Conservation (phyloP, 2,329 filamentous ascomycete species). For the Hypocreales sp. region DNA sequence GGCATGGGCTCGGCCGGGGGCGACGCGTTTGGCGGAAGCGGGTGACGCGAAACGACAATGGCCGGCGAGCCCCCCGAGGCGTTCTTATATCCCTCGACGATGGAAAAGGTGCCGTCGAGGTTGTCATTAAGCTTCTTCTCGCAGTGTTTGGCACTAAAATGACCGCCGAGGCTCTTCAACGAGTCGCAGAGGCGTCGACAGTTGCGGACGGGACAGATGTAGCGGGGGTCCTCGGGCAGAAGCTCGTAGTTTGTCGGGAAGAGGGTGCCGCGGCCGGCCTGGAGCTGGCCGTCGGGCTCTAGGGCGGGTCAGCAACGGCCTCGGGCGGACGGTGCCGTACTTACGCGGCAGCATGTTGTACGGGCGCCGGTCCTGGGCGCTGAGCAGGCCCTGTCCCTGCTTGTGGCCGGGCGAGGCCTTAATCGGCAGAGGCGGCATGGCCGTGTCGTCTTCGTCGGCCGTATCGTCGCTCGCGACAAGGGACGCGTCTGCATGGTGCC, state of each 20-base stretch:
- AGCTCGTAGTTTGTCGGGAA: conserved; percentile 17
- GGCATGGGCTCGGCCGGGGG: conserved; percentile 4
- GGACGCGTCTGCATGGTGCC: rapidly evolving
- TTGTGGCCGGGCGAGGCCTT: too few relatives aligned
- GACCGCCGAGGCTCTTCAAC: conserved; percentile 9
- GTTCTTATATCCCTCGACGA: conserved; percentile 12
- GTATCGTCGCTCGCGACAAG: neutral
- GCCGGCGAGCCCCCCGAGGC: conserved; percentile 8
- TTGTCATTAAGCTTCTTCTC: conserved; percentile 22
- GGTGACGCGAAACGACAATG: conserved; percentile 13
- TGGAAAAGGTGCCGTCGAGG: conserved; percentile 21
- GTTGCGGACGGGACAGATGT: conserved; percentile 20
- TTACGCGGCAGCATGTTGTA: neutral
- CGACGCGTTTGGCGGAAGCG: conserved; percentile 6
- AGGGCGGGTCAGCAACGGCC: neutral
- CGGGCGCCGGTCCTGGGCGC: neutral
- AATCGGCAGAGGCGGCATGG: too few relatives aligned
- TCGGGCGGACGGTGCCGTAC: too few relatives aligned
- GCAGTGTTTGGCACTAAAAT: conserved; percentile 11
- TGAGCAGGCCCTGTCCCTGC: neutral
- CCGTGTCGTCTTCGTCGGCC: neutral
- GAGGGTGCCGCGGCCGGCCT: conserved; percentile 12
- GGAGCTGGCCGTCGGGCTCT: conserved; percentile 2
- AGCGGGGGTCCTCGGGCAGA: conserved; percentile 10
- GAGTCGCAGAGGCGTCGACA: conserved; percentile 15